Evolutionary conservation across 208 protist species (phyloP).

Genomic region (Wallacemonas rigidus): DNA sequence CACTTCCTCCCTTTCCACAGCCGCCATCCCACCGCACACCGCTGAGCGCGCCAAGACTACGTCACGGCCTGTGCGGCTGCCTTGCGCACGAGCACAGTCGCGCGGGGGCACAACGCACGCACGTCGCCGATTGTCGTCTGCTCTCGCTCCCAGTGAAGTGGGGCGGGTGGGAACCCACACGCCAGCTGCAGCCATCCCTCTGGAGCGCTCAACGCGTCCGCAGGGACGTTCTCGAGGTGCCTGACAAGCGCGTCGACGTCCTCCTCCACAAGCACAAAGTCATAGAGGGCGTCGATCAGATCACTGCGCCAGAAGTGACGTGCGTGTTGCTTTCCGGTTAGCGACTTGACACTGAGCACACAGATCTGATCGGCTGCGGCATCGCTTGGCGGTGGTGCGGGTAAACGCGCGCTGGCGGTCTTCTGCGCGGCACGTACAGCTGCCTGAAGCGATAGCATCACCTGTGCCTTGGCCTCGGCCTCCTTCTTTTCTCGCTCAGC

Average conservation of each 20-base stretch:
- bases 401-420: conserved; percentile 26
- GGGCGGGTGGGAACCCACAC: conserved; percentile 64
- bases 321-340: conserved; percentile 43
- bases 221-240: conserved; percentile 43
- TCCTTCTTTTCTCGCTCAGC: conserved; percentile 16
- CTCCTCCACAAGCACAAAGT: conserved; percentile 64
- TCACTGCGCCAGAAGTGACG: conserved; percentile 74
- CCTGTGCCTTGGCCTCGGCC: conserved; percentile 27
- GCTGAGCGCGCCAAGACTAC: too few relatives aligned
- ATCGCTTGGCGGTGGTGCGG: conserved; percentile 43
- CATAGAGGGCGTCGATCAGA: conserved; percentile 41
- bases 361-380: conserved; percentile 29
- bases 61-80: neutral
- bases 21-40: too few relatives aligned
- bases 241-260: conserved; percentile 41
- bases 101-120: conserved; percentile 52
- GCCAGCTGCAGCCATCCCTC: conserved; percentile 54
- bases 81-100: conserved; percentile 66
- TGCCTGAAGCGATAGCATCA: conserved; percentile 11
- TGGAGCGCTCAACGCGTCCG: conserved; percentile 50
- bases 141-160: conserved; percentile 41
- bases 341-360: conserved; percentile 53
- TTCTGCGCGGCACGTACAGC: neutral
- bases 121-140: conserved; percentile 55
- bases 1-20: too few relatives aligned